Conservation (phyloP, 2,329 filamentous ascomycete species). For the Colletotrichum incanum region DNA sequence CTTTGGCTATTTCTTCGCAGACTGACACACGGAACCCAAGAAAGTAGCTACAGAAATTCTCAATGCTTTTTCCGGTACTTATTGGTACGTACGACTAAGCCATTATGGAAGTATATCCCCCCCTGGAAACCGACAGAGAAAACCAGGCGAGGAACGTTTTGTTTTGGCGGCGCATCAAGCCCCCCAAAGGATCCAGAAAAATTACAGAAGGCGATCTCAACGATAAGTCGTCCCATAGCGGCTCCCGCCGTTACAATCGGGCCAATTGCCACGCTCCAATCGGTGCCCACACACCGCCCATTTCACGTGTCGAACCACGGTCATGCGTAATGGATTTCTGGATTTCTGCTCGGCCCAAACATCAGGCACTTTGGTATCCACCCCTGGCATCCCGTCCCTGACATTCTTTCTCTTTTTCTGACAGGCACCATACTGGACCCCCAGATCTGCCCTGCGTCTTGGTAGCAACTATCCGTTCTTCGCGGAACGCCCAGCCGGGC, state of each 20-base stretch:
- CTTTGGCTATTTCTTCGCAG: conserved; percentile 8
- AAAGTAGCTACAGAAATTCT: background rate
- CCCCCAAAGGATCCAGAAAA: conserved; percentile 31
- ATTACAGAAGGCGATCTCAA: conserved; percentile 42
- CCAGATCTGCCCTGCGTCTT: conserved; percentile 14
- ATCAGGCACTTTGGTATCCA: conserved; percentile 7
- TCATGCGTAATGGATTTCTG: conserved; percentile 38
- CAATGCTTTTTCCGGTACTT: background rate
- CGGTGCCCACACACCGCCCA: conserved; percentile 41
- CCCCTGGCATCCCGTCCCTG: conserved; percentile 2
- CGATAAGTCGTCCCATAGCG: conserved; percentile 41
- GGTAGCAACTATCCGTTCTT: background rate
- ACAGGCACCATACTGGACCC: conserved; percentile 13
- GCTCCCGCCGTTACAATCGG: conserved; percentile 30
- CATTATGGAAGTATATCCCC: background rate
- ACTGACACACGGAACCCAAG: background rate
- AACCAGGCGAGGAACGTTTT: background rate
- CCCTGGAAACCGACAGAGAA: background rate
- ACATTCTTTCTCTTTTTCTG: background rate
- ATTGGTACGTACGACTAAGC: background rate
- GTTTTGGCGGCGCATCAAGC: conserved; percentile 7
- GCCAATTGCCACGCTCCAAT: conserved; percentile 32
- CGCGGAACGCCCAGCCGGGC: conserved; percentile 11
- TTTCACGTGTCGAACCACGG: conserved; percentile 43
- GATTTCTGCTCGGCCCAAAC: conserved; percentile 23